Percentiles rank a stretch among this genome's conserved stretches.
Evolutionary conservation across 306 rosid genomes (phyloP).

Genomic region (Quercus agrifolia): DNA sequence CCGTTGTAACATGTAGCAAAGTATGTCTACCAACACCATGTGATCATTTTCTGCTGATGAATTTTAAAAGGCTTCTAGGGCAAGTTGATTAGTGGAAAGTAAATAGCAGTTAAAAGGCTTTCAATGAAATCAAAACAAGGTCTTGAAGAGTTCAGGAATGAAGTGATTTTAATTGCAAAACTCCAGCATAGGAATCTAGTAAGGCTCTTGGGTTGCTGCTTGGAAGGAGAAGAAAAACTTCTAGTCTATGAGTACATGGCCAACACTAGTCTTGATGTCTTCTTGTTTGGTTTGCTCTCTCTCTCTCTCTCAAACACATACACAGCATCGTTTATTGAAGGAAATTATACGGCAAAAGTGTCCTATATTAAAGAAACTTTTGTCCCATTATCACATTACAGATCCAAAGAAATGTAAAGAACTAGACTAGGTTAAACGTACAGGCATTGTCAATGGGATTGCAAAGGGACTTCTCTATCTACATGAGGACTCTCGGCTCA

Average conservation of each 20-base stretch:
- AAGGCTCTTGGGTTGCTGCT: slow-evolving; percentile 35
- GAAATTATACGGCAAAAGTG: no score
- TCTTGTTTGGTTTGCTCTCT: slow-evolving; percentile 24
- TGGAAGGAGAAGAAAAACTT: slow-evolving; percentile 31
- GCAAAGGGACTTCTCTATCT: slow-evolving; percentile 10
- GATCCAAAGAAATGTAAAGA: neutral
- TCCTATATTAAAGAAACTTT: neutral
- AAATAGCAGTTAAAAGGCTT: slow-evolving; percentile 35
- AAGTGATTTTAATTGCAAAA: slow-evolving; percentile 23
- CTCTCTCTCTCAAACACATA: neutral
- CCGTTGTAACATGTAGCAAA: neutral
- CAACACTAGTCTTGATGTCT: slow-evolving; percentile 21
- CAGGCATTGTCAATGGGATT: neutral
- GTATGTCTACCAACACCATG: neutral
- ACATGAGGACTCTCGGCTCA: slow-evolving; percentile 11
- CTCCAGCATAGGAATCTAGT: slow-evolving; percentile 40
- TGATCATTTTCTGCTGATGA: neutral
- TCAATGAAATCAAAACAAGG: slow-evolving; percentile 18
- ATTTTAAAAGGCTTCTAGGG: slow-evolving; percentile 14
- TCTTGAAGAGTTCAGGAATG: slow-evolving; percentile 23
- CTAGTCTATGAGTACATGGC: slow-evolving; percentile 41
- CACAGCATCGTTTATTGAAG: no score
- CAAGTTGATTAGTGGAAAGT: slow-evolving; percentile 23
- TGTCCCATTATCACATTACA: neutral
- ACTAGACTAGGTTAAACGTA: neutral